Evolutionary conservation across 1,284 basidiomycete species (phyloP), one percentile per base, ranked within the genome.

Genomic region (Afroboletus lepidellus): DNA sequence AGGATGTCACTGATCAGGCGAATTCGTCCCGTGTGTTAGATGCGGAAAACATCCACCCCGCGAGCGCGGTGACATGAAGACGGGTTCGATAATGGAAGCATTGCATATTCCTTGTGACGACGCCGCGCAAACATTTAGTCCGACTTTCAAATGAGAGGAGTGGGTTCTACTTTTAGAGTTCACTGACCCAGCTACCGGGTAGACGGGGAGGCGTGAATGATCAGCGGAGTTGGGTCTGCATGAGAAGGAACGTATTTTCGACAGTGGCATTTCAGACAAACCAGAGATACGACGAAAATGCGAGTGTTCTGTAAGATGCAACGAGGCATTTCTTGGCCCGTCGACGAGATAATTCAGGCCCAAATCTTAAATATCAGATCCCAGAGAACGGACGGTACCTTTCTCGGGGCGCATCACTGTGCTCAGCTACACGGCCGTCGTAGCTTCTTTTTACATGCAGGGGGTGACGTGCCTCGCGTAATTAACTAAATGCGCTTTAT

Each of bases 401-500:
- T 63, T 57, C 4, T 41, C 41, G 15, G 41, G 43, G 45, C 23
- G 29, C 45, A 32, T 50, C 44, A 44, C 41, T 54, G 32, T 42
- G 29, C 25, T 32, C 23, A 52, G 21, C 30, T 37, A 20, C 34
- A 44, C 29, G 34, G 32, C 2, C n/a, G 43, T 42, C 33, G 20
- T n/a, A n/a, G n/a, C n/a, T 30, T 34, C 27, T 29, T 23, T 46
- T 61, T 34, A 25, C 32, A 33, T 44, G 41, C 23, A 32, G 34
- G 33, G 46, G 42, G 53, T 18, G 29, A 7, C 13, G 48, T 30
- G 37, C 41, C 32, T 33, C 46, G 41, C 36, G 29, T 30, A 53
- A 39, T 46, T 27, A 39, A 51, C 59, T 54, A 51, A 52, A 66
- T 44, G 13, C 24, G 24, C 43, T 43, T 52, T 30, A 64, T 65